Percentiles rank a stretch among this genome's conserved stretches.
phyloP scores from a whole-genome alignment of 495 filamentous ascomycete species.

The Aspergillus hancockii region DNA sequence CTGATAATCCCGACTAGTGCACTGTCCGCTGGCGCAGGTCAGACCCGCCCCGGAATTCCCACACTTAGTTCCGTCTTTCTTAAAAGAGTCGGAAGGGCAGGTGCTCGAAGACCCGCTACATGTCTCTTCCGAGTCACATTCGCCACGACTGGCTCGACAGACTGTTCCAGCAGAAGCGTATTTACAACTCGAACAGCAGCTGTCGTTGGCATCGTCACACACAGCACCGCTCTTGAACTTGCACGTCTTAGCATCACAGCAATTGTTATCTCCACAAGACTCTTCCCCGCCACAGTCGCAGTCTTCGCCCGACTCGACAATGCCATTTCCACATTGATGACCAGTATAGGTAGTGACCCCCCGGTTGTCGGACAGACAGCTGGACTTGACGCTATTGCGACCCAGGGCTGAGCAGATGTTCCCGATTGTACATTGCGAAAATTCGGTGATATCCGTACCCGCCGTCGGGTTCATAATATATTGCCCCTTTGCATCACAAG shows the following conservation, averaged over 20 bases:
- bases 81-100: constrained; percentile 71
- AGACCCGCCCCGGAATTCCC: constrained; percentile 57
- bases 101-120: constrained; percentile 72
- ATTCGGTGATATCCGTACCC: constrained; percentile 64
- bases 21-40: constrained; percentile 90
- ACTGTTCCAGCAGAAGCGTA: constrained; percentile 65
- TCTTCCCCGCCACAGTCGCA: constrained; percentile 87
- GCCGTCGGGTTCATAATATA: constrained; percentile 98
- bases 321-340: constrained; percentile 92
- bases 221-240: constrained; percentile 74
- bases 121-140: constrained; percentile 80
- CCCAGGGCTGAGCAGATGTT: constrained; percentile 93
- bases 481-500: constrained; percentile 71
- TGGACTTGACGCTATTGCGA: constrained; percentile 72
- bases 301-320: constrained; percentile 91
- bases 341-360: constrained; percentile 83
- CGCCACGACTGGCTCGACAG: constrained; percentile 75
- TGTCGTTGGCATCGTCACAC: constrained; percentile 89
- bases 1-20: constrained; percentile 88
- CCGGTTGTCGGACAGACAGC: constrained; percentile 79
- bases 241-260: constrained; percentile 88
- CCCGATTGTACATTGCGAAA: constrained; percentile 86
- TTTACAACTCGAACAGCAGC: constrained; percentile 82
- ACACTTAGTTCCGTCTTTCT: constrained; percentile 70
- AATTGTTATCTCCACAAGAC: constrained; percentile 71